Evolutionary conservation across 805 yeast genomes (phyloP).

Genomic region (Candida nonsorbophila): DNA sequence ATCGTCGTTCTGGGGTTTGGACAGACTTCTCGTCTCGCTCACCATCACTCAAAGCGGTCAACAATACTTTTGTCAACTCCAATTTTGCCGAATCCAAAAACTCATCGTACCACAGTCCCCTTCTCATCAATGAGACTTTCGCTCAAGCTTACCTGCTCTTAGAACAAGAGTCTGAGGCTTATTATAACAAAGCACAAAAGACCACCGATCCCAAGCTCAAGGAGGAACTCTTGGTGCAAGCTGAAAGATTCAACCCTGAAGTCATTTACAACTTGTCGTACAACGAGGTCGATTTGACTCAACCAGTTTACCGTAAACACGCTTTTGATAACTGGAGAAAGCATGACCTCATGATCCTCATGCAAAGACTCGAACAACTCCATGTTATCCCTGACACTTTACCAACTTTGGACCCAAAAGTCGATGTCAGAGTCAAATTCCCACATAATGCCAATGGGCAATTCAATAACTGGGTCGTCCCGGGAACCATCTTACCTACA

Average conservation of each 20-base stretch:
- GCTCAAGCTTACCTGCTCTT: constrained; percentile 60
- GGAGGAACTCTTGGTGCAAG: constrained; percentile 39
- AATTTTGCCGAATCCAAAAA: constrained; percentile 41
- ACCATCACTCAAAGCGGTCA: constrained; percentile 18
- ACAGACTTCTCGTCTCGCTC: constrained; percentile 25
- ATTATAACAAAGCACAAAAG: constrained; percentile 34
- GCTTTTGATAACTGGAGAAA: constrained; percentile 69
- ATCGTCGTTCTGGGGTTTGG: constrained; percentile 20
- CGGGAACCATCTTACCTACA: constrained; percentile 73
- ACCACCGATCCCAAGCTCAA: constrained; percentile 13
- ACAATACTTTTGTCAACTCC: constrained; percentile 1
- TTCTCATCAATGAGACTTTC: constrained; percentile 66
- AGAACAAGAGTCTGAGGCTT: constrained; percentile 39
- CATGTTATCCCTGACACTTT: constrained; percentile 89
- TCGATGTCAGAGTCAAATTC: constrained; percentile 69
- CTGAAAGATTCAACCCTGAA: constrained; percentile 80
- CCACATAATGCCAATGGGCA: constrained; percentile 54
- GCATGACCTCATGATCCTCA: constrained; percentile 65
- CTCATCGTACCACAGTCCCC: constrained; percentile 65
- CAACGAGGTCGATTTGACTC: constrained; percentile 54
- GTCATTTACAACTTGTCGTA: constrained; percentile 63
- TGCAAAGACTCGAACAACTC: constrained; percentile 89
- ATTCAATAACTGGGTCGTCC: constrained; percentile 66
- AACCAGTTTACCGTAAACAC: constrained; percentile 75
- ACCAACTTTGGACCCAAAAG: constrained; percentile 81